These are phyloP conservation scores for Aspergillus intermedius DNA, from an alignment of 2,329 filamentous ascomycete genomes.

Conservation along the genomic window DNA sequence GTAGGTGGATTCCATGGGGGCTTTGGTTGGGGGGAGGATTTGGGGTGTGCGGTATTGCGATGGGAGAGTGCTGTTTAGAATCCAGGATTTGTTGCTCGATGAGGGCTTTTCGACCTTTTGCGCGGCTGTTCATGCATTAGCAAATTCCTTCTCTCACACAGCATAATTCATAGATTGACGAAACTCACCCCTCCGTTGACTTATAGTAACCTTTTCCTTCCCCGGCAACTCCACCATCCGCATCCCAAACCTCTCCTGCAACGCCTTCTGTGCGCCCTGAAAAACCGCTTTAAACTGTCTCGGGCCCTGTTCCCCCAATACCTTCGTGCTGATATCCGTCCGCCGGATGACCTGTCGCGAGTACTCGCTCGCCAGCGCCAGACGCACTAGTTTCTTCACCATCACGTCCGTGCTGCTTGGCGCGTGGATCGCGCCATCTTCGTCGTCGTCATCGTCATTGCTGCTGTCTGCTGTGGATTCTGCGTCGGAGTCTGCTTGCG, in stretches of 20 bases:
- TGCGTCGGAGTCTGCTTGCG: conserved; percentile 5
- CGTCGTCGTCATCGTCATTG: conserved; percentile 10
- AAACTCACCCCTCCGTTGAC: conserved; percentile 64
- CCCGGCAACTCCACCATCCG: conserved; percentile 75
- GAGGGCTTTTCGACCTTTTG: conserved; percentile 39
- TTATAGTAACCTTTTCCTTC: conserved; percentile 72
- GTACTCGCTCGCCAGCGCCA: conserved; percentile 57
- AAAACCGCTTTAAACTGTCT: conserved; percentile 73
- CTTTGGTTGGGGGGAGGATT: conserved; percentile 63
- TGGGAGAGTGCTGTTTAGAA: conserved; percentile 69
- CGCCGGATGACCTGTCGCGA: conserved; percentile 53
- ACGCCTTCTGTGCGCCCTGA: conserved; percentile 63
- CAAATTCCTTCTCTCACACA: too few species aligned
- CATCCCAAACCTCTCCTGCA: conserved; percentile 80
- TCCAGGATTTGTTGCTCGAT: conserved; percentile 61
- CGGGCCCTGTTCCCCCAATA: conserved; percentile 62
- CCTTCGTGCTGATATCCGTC: conserved; percentile 55
- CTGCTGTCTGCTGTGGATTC: conserved; percentile 4
- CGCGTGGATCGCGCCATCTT: conserved; percentile 14
- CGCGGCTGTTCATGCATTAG: conserved; percentile 36
- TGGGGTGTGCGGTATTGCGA: conserved; percentile 56
- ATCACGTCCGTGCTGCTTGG: conserved; percentile 34
- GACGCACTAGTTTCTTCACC: conserved; percentile 56
- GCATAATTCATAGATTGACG: background rate
- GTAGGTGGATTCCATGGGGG: conserved; percentile 72